Conservation (phyloP, 176 grass and related monocot species). For the Alopecurus myosuroides region DNA sequence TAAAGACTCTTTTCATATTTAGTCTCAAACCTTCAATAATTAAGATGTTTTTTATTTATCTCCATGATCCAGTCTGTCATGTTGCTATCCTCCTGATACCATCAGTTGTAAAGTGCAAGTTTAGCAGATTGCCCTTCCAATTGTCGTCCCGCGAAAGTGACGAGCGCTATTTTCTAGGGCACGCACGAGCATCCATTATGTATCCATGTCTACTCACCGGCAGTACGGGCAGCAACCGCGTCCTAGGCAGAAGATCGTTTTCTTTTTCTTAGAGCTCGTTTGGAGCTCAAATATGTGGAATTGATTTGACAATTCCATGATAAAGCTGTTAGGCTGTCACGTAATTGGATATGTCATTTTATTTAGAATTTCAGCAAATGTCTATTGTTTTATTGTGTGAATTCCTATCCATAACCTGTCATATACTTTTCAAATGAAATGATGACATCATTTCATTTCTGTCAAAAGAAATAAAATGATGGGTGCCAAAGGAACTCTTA, state of each 20-base stretch:
- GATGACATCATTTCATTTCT: too few species aligned
- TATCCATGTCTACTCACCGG: background rate
- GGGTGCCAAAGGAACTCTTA: too few species aligned
- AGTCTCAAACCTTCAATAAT: background rate
- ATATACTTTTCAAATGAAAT: too few species aligned
- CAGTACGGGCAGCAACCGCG: background rate
- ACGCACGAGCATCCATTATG: background rate
- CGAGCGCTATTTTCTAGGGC: background rate
- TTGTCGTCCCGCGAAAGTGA: background rate
- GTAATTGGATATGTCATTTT: too few species aligned
- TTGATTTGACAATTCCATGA: too few species aligned
- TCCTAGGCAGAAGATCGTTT: background rate
- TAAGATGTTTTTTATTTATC: background rate
- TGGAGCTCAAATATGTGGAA: too few species aligned
- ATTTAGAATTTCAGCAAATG: too few species aligned
- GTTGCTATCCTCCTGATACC: background rate
- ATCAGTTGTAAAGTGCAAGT: background rate
- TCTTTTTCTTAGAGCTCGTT: too few species aligned
- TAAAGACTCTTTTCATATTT: background rate
- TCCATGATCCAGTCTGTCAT: background rate
- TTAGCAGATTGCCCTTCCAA: background rate
- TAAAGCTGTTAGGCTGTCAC: too few species aligned
- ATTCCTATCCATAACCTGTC: too few species aligned
- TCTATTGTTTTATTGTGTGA: too few species aligned
- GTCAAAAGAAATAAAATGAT: too few species aligned